Evolutionary conservation across 495 filamentous ascomycete species (phyloP).

Genomic region (Lasiosphaeria ovina): DNA sequence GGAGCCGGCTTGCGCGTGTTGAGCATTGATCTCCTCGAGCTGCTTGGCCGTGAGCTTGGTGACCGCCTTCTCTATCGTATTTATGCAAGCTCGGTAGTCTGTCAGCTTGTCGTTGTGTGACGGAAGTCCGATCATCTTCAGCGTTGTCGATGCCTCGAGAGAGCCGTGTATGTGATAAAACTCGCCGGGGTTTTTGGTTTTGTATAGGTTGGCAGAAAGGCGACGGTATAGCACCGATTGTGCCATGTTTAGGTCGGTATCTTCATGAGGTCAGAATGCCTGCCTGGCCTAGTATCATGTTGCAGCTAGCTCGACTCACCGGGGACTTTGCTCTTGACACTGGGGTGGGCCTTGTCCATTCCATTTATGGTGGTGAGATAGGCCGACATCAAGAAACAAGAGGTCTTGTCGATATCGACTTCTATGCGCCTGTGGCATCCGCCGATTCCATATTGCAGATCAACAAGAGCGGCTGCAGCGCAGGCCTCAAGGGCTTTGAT

Average conservation of each 20-base stretch:
- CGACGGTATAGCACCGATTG: constrained; percentile 72
- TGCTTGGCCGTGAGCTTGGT: constrained; percentile 60
- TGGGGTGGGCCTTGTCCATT: constrained; percentile 60
- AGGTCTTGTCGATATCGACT: constrained; percentile 62
- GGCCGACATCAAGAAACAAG: constrained; percentile 67
- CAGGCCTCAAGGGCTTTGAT: constrained; percentile 70
- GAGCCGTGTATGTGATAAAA: constrained; percentile 82
- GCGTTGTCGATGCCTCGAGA: constrained; percentile 63
- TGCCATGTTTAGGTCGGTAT: constrained; percentile 67
- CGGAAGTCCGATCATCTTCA: constrained; percentile 71
- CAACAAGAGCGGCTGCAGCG: constrained; percentile 61
- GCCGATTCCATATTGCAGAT: constrained; percentile 48
- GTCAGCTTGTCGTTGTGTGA: constrained; percentile 60
- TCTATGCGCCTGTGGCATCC: constrained; percentile 26
- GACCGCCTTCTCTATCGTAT: constrained; percentile 64
- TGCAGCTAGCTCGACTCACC: constrained; percentile 43
- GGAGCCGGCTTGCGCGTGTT: constrained; percentile 64
- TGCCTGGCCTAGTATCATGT: constrained; percentile 20
- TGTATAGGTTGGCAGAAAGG: constrained; percentile 73
- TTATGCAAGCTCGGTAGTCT: constrained; percentile 64
- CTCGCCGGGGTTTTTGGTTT: constrained; percentile 60
- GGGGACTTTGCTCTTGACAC: constrained; percentile 60
- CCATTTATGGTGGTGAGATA: constrained; percentile 71
- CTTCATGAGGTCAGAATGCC: constrained; percentile 36
- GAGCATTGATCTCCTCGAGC: constrained; percentile 62